These are phyloP conservation scores for Phaseolus lunatus DNA, from an alignment of 306 rosid species.

Conservation along the genomic window DNA sequence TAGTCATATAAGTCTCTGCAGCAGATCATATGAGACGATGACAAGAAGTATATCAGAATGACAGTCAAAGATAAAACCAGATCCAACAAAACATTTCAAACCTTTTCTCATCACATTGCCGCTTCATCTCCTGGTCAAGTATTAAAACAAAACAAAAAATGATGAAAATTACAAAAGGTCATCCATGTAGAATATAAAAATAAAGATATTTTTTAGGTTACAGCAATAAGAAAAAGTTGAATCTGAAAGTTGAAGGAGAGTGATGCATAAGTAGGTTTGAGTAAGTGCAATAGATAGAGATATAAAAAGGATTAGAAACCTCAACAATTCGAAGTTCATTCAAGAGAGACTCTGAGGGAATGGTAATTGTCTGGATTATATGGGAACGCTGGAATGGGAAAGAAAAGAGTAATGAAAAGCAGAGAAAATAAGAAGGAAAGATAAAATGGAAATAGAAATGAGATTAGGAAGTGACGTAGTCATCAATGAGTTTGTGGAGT, in stretches of 20 bases:
- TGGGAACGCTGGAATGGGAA: conserved; percentile 82
- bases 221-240: background rate
- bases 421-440: conserved; percentile 7
- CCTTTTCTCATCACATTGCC: conserved; percentile 97
- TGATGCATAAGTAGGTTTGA: background rate
- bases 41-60: conserved; percentile 33
- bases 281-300: background rate
- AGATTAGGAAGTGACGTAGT: conserved; percentile 65
- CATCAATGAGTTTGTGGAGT: conserved; percentile 82
- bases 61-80: conserved; percentile 21
- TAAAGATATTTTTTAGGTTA: background rate
- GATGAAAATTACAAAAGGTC: conserved; percentile 30
- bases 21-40: conserved; percentile 52
- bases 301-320: conserved; percentile 54
- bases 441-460: background rate
- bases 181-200: conserved; percentile 11
- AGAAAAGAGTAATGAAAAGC: conserved; percentile 30
- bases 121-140: conserved; percentile 95
- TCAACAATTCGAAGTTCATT: conserved; percentile 96
- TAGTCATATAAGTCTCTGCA: conserved; percentile 84
- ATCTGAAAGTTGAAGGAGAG: conserved; percentile 14
- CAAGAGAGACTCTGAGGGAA: conserved; percentile 94
- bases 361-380: conserved; percentile 83
- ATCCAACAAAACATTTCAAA: conserved; percentile 44
- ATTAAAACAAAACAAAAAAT: conserved; percentile 42